Evolutionary conservation across 2,329 filamentous ascomycete species (phyloP).

Genomic region (Kalmusia sp.): DNA sequence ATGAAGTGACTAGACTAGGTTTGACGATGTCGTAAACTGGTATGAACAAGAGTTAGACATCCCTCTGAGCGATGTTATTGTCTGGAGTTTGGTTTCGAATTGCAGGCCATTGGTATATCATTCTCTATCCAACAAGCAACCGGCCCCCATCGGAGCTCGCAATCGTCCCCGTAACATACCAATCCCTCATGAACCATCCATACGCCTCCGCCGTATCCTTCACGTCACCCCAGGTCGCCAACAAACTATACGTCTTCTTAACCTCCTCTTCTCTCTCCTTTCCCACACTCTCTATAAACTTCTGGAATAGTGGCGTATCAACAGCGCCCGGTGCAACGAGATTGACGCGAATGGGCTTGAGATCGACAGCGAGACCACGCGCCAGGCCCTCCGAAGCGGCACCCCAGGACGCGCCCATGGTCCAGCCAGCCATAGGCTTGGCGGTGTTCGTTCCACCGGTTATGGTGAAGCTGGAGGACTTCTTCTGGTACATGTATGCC

Average conservation of each 20-base stretch:
- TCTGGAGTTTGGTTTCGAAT: no score
- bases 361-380: slow-evolving; percentile 50
- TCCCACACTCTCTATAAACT: slow-evolving; percentile 18
- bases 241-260: slow-evolving; percentile 27
- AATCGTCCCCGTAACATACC: slow-evolving; percentile 46
- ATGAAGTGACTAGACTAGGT: slow-evolving; percentile 21
- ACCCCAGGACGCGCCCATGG: slow-evolving; percentile 32
- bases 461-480: slow-evolving; percentile 47
- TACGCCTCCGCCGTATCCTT: slow-evolving; percentile 54
- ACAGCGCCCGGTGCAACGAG: slow-evolving; percentile 51
- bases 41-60: neutral
- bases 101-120: no score
- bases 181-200: slow-evolving; percentile 53
- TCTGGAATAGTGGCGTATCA: slow-evolving; percentile 49
- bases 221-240: slow-evolving; percentile 29
- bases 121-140: slow-evolving; percentile 27
- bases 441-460: slow-evolving; percentile 48
- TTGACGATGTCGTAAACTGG: slow-evolving; percentile 10
- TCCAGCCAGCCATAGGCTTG: slow-evolving; percentile 45
- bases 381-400: slow-evolving; percentile 40
- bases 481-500: slow-evolving; percentile 39
- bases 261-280: slow-evolving; percentile 24
- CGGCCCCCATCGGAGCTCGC: slow-evolving; percentile 48
- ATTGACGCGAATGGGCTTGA: slow-evolving; percentile 54
- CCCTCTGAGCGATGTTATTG: no score